A percentile compares a stretch with the other conserved stretches of the same genome.
These are phyloP conservation scores for Pestalotiopsis fici DNA, from an alignment of 2,329 filamentous ascomycete genomes.

Conservation along the genomic window DNA sequence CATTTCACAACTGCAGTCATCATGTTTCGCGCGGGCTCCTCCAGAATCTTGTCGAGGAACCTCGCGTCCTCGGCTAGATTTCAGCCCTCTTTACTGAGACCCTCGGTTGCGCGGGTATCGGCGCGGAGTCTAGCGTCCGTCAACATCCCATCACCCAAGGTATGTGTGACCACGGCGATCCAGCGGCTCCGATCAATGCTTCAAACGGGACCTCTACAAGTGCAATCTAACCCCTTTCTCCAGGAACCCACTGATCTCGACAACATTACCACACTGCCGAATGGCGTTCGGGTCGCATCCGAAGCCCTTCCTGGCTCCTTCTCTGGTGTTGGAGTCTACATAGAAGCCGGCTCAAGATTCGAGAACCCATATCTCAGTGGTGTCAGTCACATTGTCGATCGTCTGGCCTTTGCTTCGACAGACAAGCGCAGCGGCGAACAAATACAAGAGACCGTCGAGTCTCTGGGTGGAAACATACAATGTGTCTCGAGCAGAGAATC, in stretches of 20 bases:
- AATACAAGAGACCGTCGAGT: constrained; percentile 86
- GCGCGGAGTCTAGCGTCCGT: constrained; percentile 11
- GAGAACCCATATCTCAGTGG: constrained; percentile 84
- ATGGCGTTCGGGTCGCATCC: constrained; percentile 92
- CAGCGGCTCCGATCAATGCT: not conserved
- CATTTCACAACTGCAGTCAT: not conserved
- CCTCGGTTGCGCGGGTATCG: not conserved
- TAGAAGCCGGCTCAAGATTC: constrained; percentile 93
- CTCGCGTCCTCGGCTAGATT: constrained; percentile 9
- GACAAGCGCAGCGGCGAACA: constrained; percentile 71
- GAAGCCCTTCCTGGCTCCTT: constrained; percentile 94
- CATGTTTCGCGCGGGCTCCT: constrained; percentile 14
- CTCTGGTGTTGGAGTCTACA: constrained; percentile 90
- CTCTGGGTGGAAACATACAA: constrained; percentile 91
- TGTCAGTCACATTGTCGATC: constrained; percentile 94
- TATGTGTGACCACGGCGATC: not conserved
- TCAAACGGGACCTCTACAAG: not conserved
- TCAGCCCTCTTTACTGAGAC: not conserved
- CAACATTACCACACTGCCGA: constrained; percentile 82
- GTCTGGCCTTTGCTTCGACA: constrained; percentile 92
- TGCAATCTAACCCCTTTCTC: not conserved
- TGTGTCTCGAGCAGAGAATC: constrained; percentile 94
- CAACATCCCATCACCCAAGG: constrained; percentile 10
- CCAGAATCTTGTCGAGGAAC: constrained; percentile 8
- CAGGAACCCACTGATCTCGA: constrained; percentile 87